Evolutionary conservation across 805 yeast genomes (phyloP).

Genomic region (Kazachstania viticola): DNA sequence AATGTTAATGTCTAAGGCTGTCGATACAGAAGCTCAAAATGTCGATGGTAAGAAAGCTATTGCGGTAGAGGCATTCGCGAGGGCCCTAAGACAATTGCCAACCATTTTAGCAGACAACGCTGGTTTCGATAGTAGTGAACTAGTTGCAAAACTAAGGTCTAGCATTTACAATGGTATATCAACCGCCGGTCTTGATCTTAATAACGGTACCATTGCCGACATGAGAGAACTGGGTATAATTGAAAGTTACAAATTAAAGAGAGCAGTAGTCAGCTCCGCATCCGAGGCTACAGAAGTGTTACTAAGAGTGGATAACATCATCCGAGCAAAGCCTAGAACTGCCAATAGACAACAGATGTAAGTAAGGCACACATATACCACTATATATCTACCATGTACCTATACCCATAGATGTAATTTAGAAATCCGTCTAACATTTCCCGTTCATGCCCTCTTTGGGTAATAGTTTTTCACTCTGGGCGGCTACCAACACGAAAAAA

Average conservation of each 20-base stretch:
- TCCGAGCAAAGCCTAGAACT: constrained; percentile 94
- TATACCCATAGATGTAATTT: too few species aligned
- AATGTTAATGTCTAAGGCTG: constrained; percentile 95
- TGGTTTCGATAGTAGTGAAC: constrained; percentile 87
- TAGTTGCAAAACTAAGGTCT: constrained; percentile 81
- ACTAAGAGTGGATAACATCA: constrained; percentile 90
- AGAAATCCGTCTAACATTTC: too few species aligned
- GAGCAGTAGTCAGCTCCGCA: constrained; percentile 89
- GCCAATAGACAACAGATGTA: constrained; percentile 60
- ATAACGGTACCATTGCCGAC: constrained; percentile 76
- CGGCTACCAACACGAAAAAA: too few species aligned
- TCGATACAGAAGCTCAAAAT: constrained; percentile 82
- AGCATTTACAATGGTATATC: constrained; percentile 79
- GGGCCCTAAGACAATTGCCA: constrained; percentile 89
- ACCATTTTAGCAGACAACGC: constrained; percentile 95
- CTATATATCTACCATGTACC: too few species aligned
- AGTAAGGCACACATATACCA: background rate
- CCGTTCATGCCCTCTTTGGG: too few species aligned
- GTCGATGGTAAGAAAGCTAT: constrained; percentile 87
- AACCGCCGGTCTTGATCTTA: constrained; percentile 83
- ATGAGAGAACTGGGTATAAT: constrained; percentile 90
- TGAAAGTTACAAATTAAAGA: constrained; percentile 84
- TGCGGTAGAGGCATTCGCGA: constrained; percentile 90
- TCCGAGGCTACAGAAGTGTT: constrained; percentile 97
- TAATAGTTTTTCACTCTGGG: too few species aligned